Percentiles rank a stretch among this genome's conserved stretches.
These are phyloP conservation scores for Glarea lozoyensis DNA, from an alignment of 495 filamentous ascomycete species.

Conservation along the genomic window DNA sequence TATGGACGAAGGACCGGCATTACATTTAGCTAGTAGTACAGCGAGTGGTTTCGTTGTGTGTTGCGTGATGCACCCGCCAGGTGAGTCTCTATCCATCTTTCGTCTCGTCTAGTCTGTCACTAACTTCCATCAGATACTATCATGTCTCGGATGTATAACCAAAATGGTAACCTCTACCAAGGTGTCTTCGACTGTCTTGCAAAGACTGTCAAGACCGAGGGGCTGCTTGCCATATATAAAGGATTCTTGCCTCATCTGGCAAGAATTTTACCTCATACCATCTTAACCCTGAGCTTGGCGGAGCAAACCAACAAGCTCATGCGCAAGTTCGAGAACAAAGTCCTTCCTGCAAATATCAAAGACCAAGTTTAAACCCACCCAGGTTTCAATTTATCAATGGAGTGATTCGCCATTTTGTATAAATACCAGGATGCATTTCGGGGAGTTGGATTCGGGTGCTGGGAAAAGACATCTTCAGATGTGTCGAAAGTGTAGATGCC, in stretches of 20 bases:
- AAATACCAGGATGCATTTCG: slow-evolving; percentile 11
- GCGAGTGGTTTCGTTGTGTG: slow-evolving; percentile 94
- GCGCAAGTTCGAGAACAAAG: slow-evolving; percentile 60
- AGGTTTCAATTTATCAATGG: not conserved
- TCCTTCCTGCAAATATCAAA: slow-evolving; percentile 33
- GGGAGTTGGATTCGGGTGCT: slow-evolving; percentile 6
- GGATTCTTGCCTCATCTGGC: slow-evolving; percentile 94
- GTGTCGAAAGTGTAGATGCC: not conserved
- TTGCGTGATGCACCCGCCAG: slow-evolving; percentile 95
- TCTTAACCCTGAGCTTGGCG: slow-evolving; percentile 84
- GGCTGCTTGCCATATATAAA: slow-evolving; percentile 92
- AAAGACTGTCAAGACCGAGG: slow-evolving; percentile 88
- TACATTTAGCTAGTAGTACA: slow-evolving; percentile 83
- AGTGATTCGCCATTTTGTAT: slow-evolving; percentile 13
- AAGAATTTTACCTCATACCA: slow-evolving; percentile 88
- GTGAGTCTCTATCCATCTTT: slow-evolving; percentile 33
- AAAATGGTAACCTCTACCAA: slow-evolving; percentile 91
- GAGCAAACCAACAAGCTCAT: slow-evolving; percentile 96
- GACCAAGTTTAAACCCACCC: slow-evolving; percentile 7
- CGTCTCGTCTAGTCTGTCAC: not conserved
- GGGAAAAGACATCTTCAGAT: not conserved
- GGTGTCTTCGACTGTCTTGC: slow-evolving; percentile 85
- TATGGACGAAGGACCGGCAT: slow-evolving; percentile 81
- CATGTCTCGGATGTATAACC: slow-evolving; percentile 99
- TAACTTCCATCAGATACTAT: slow-evolving; percentile 62